Evolutionary conservation across 2,329 filamentous ascomycete genomes (phyloP).

Genomic region (Colletotrichum sp.): DNA sequence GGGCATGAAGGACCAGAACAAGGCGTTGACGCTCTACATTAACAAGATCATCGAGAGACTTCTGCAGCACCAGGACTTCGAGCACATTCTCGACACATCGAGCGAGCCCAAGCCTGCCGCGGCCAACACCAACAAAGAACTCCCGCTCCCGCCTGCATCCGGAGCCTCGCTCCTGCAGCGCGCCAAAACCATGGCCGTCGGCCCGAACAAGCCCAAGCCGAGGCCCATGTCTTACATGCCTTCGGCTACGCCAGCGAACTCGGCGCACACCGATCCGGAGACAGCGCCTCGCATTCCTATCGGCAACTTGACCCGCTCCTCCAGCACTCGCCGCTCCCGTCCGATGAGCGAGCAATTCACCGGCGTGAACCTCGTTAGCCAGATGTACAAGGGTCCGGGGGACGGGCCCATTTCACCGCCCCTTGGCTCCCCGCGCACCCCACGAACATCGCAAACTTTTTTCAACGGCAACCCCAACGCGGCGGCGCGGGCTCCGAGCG

Average conservation of each 20-base stretch:
- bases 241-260: slow-evolving; percentile 31
- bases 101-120: slow-evolving; percentile 44
- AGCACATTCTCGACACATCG: slow-evolving; percentile 85
- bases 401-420: slow-evolving; percentile 67
- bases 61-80: slow-evolving; percentile 92
- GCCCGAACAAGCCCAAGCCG: slow-evolving; percentile 49
- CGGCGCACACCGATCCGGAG: slow-evolving; percentile 67
- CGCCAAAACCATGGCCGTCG: slow-evolving; percentile 64
- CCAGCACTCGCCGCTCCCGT: slow-evolving; percentile 58
- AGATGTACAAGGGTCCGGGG: slow-evolving; percentile 80
- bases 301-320: slow-evolving; percentile 57
- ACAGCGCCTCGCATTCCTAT: slow-evolving; percentile 81
- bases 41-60: slow-evolving; percentile 98
- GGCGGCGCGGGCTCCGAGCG: slow-evolving; percentile 56
- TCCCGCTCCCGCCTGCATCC: slow-evolving; percentile 72
- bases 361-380: slow-evolving; percentile 75
- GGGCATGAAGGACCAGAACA: slow-evolving; percentile 89
- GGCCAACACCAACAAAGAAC: slow-evolving; percentile 78
- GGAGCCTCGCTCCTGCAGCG: slow-evolving; percentile 61
- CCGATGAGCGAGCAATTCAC: slow-evolving; percentile 71
- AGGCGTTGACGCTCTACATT: slow-evolving; percentile 95
- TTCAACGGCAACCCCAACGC: slow-evolving; percentile 64
- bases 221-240: slow-evolving; percentile 66
- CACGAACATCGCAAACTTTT: slow-evolving; percentile 69
- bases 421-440: slow-evolving; percentile 62